Base-by-base conservation (phyloP, 805 yeast species). In the Komagataella pseudopastoris region DNA sequence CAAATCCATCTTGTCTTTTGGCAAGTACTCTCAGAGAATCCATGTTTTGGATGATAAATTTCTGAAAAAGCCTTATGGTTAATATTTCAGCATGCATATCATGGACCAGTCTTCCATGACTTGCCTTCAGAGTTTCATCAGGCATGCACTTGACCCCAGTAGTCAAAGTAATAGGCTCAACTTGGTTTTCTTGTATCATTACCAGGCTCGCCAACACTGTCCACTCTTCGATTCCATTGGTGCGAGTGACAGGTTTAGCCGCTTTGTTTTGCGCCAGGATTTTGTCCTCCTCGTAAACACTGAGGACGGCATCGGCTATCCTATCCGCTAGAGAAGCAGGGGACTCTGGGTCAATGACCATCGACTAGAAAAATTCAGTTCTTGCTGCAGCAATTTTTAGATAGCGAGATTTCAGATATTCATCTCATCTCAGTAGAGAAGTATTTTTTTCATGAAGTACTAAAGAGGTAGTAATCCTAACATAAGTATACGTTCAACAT, bases 21-120 rank as follows among this genome's bases (percentile, higher is more conserved):
- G 12, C 30, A 51, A 23, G 53, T 47, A 17, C 51, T 53, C 49
- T 63, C 53, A 56, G 52, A 55, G 12, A 57, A 57, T 16, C 58
- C 59, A 16, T 55, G 52, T 82, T 81, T 14, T 76, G 66, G 20
- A 88, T 52, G 18, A 87, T 56, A 50, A 69, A 74, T 56, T 76
- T 64, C 58, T 90, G 90, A 60, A 91, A 80, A 1, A 80, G 77
- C 23, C 98, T 66, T 0, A 90, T 52, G 0, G 85, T 77, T 14
- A 93, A 65, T 1, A 89, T 76, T 60, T 91, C 99, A 0, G 98
- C 97, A 67, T 91, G 99, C 63, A 82, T 71, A 63, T 91, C 98
- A 60, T 91, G 98, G 0, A 91, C 69, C 6, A 88, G 63, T 16
- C 63, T 60, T 0, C 98, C 97, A 0, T 68, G 52, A 2, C 77